Base-by-base conservation (phyloP, 805 yeast genomes). In the Kregervanrija delftensis region DNA sequence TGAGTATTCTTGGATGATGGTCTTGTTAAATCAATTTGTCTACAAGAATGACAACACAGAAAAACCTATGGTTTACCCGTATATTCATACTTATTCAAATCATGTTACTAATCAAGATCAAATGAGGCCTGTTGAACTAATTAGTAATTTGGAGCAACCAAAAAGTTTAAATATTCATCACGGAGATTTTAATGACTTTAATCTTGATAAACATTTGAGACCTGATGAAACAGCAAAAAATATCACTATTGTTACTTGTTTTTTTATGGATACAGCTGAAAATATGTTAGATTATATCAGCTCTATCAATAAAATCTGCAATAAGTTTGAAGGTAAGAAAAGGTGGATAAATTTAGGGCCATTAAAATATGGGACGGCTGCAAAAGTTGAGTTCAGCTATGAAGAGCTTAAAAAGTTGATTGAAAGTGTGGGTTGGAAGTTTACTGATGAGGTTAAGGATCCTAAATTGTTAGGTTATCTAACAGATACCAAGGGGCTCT, bases 311-410 rank as follows among this genome's bases (percentile, higher is more conserved):
- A 54, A 60, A 10, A 54, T 82, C 33, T 50, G 63, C 8, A 59
- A 61, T 8, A 35, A 45, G 3, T 58, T 57, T 16, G 55, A 56
- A 8, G 68, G 66, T 8, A 67, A 66, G 12, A 72, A 72, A 3
- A 69, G 73, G 36, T 91, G 98, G 98, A 77, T 91, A 50, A 91
- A 93, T 59, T 71, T 81, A 11, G 99, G 99, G 0, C 99, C 99
- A 0, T 69, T 93, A 49, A 85, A 90, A 61, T 91, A 93, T 69
- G 97, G 97, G 0, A 79, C 88, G 2, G 85, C 89, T 43, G 81
- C 96, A 40, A 70, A 75, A 58, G 78, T 82, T 30, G 96, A 90
- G 59, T 66, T 88, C 30, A 81, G 80, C 35, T 67, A 76, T 11
- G 82, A 83, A n/a, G 97, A 90, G 57, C 58, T 90, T 40, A 61